Base-by-base conservation (phyloP, 768 basidiomycete species). In the Amanita molliuscula region DNA sequence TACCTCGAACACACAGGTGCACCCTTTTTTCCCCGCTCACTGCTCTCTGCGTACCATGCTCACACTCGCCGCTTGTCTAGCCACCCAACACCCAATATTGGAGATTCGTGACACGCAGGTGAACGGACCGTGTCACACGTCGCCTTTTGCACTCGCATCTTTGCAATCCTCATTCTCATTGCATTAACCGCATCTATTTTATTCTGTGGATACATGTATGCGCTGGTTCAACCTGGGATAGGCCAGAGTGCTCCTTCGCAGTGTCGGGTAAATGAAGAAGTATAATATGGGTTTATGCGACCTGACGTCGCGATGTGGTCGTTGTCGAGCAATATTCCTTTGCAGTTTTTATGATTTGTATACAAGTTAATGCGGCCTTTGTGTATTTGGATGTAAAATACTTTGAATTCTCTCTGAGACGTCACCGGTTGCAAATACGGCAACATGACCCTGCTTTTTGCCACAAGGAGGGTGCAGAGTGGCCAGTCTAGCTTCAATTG, bases 71-170 rank as follows among this genome's bases (percentile, higher is more conserved):
- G 7, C 34, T 34, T 36, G 29, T 35, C 10, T 54, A 65, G 59
- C 69, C 69, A 38, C 75, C 74, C 44, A 77, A 75, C 53, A 50
- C 62, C 23, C 41, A 54, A 21, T 77, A 71, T 61, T 77, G 75
- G 75, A 58, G 71, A 63, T 74, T 72, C 55, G 55, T 77, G 36
- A 71, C 69, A 5, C 68, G 74, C 55, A 66, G 75, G 67, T 77
- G 48, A 57, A 48, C 16, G 18, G n/a, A n/a, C 16, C 26, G n/a
- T 36, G 26, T 23, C 43, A 31, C 11, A 10, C 15, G 18, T 33
- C 3, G 20, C 11, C 20, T 8, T 16, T 3, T 5, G 13, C 15
- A 35, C 13, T 20, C 11, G 35, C n/a, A 36, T 36, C 6, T 38
- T 16, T 10, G 15, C 38, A 21, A 21, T 40, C 18, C 20, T 10